phyloP scores from a whole-genome alignment of 75 land plant genomes.

The Gnetum montanum region DNA sequence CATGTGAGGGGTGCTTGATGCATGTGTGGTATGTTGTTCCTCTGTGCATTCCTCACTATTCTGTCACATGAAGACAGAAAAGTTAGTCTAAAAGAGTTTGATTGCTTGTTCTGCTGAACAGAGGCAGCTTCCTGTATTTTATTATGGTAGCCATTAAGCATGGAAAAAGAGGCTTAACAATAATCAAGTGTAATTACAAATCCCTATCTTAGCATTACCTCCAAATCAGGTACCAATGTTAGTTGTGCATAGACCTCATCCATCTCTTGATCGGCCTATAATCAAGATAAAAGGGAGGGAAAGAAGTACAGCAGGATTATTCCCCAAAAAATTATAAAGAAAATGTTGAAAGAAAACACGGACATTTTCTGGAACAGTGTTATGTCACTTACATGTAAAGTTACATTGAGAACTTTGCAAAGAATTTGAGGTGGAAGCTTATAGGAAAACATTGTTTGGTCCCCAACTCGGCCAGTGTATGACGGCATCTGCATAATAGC shows the following conservation, averaged over 20 bases:
- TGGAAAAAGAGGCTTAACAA: too few species aligned
- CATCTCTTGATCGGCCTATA: conserved; percentile 67
- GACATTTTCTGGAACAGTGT: neutral
- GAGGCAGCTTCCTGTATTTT: too few species aligned
- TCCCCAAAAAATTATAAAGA: neutral
- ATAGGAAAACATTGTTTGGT: conserved; percentile 14
- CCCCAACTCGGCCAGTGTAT: conserved; percentile 2
- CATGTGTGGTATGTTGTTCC: neutral
- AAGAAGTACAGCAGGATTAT: neutral
- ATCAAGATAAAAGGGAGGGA: neutral
- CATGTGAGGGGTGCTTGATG: conserved; percentile 45
- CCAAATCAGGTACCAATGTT: conserved; percentile 44
- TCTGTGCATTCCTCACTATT: conserved; percentile 2
- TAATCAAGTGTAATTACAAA: too few species aligned
- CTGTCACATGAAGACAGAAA: too few species aligned
- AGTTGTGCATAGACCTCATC: conserved; percentile 91
- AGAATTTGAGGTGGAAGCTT: conserved; percentile 62
- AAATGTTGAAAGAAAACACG: neutral
- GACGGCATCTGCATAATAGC: conserved; percentile 1
- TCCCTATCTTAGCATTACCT: too few species aligned
- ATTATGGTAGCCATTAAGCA: too few species aligned
- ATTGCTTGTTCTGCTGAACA: too few species aligned
- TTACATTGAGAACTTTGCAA: conserved; percentile 62
- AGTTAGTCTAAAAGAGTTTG: too few species aligned
- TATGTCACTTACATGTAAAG: conserved; percentile 38